Conservation (phyloP, 495 filamentous ascomycete genomes). For the Penicillium crystallinum region DNA sequence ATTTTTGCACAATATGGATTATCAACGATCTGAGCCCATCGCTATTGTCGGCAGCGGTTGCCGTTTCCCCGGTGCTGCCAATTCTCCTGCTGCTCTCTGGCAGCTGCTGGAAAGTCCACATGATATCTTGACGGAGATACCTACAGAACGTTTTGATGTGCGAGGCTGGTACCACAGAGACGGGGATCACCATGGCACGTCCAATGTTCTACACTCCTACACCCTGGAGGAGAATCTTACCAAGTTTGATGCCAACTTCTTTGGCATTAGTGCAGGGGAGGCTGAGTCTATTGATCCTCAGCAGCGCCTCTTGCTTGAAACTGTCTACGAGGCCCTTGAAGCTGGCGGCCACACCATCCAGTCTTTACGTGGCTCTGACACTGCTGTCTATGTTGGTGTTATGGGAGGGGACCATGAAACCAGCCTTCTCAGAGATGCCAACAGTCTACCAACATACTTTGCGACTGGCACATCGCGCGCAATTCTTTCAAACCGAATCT, state of each 20-base stretch:
- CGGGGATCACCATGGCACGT: background rate
- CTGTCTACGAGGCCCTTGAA: slow-evolving; percentile 10
- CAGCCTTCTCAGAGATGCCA: background rate
- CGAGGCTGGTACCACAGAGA: background rate
- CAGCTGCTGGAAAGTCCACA: background rate
- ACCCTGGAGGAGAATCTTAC: background rate
- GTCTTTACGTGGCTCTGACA: background rate
- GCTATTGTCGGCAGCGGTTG: background rate
- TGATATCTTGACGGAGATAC: background rate
- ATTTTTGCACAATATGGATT: no score
- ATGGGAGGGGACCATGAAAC: background rate
- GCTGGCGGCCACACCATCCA: background rate
- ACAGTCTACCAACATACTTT: background rate
- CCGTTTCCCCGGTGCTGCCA: background rate
- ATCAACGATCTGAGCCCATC: no score
- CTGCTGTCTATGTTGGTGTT: background rate
- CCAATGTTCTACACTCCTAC: background rate
- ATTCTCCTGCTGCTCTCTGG: background rate
- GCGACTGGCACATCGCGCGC: background rate
- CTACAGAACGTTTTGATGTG: background rate
- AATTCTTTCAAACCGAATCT: slow-evolving; percentile 28
- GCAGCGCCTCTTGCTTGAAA: slow-evolving; percentile 10
- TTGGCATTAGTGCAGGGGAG: background rate
- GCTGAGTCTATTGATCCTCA: slow-evolving; percentile 5
- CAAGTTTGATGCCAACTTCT: background rate